phyloP scores from a whole-genome alignment of 331 rosid species.

The Stylosanthes scabra region DNA sequence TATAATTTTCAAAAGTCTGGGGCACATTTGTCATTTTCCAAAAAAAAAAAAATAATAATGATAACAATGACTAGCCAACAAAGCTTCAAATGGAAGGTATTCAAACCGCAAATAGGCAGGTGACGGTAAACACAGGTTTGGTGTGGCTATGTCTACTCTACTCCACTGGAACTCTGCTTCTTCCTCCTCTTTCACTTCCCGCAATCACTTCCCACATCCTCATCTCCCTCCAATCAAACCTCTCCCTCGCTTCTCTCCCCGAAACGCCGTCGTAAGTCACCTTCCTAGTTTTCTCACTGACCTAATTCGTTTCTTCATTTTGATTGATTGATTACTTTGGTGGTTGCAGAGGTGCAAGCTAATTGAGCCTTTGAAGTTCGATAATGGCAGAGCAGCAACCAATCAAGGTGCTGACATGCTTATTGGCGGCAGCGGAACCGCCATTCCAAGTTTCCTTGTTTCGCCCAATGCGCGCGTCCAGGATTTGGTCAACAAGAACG shows the following conservation, averaged over 20 bases:
- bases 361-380: conserved; percentile 55
- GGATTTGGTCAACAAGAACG: conserved; percentile 49
- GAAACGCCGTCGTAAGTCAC: conserved; percentile 42
- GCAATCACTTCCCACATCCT: conserved; percentile 18
- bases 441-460: conserved; percentile 47
- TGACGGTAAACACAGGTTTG: neutral
- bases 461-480: conserved; percentile 45
- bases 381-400: conserved; percentile 63
- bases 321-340: neutral
- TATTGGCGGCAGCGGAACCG: conserved; percentile 26
- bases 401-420: conserved; percentile 16
- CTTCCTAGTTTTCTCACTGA: neutral
- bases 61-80: too few species aligned
- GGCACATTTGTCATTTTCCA: too few species aligned
- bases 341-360: conserved; percentile 55
- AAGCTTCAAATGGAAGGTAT: too few species aligned
- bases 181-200: neutral
- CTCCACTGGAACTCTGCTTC: conserved; percentile 35
- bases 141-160: conserved; percentile 37
- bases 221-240: neutral
- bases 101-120: too few species aligned
- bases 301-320: neutral
- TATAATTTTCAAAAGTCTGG: too few species aligned
- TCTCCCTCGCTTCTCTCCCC: conserved; percentile 24
- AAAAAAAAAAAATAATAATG: too few species aligned